These are phyloP conservation scores for Aspergillus sp. DNA, from an alignment of 2,329 filamentous ascomycete species.

Conservation along the genomic window DNA sequence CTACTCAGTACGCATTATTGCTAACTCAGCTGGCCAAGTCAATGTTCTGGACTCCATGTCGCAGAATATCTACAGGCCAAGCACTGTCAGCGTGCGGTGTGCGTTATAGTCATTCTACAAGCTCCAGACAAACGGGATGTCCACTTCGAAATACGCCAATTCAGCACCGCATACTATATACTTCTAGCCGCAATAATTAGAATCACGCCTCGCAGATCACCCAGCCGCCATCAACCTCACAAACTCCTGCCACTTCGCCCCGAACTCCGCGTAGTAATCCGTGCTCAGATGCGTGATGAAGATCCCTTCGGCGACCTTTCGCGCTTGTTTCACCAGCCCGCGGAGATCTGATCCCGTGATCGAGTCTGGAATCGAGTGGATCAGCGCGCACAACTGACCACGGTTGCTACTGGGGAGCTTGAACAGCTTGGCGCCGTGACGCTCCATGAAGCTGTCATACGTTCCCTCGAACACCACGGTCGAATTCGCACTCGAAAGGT, in stretches of 20 bases:
- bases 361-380: slow-evolving; percentile 29
- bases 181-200: too few relatives aligned
- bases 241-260: slow-evolving; percentile 28
- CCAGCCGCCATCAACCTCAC: slow-evolving; percentile 23
- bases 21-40: too few relatives aligned
- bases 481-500: slow-evolving; percentile 34
- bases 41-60: too few relatives aligned
- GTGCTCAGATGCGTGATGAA: slow-evolving; percentile 32
- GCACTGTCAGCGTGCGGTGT: too few relatives aligned
- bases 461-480: slow-evolving; percentile 39
- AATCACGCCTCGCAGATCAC: neutral
- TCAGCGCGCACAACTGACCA: slow-evolving; percentile 24
- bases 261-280: slow-evolving; percentile 35
- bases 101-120: too few relatives aligned
- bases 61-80: too few relatives aligned
- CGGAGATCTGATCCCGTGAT: slow-evolving; percentile 21
- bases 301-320: slow-evolving; percentile 28
- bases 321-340: slow-evolving; percentile 26
- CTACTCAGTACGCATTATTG: too few relatives aligned
- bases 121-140: too few relatives aligned
- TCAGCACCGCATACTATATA: too few relatives aligned
- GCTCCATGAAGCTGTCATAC: slow-evolving; percentile 29
- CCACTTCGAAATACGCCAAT: too few relatives aligned
- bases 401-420: slow-evolving; percentile 24
- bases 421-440: slow-evolving; percentile 24